Conservation (phyloP, 768 basidiomycete species). For the Pisolithus marmoratus region DNA sequence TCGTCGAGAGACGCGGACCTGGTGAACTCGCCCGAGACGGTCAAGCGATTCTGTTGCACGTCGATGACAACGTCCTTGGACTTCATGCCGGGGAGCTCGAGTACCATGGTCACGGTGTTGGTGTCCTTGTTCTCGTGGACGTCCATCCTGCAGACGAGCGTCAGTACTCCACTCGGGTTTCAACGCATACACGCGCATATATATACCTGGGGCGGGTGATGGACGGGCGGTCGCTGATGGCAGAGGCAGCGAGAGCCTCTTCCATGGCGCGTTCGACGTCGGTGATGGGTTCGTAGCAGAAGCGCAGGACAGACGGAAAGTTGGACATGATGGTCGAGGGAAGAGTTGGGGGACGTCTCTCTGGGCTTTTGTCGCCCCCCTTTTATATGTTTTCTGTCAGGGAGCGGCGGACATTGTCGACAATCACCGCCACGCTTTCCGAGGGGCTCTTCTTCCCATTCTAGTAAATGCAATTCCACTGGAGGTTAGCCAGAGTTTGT, state of each 20-base stretch:
- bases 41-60: slow-evolving; percentile 43
- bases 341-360: too few relatives aligned
- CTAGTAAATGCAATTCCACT: too few relatives aligned
- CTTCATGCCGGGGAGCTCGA: slow-evolving; percentile 53
- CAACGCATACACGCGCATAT: background rate
- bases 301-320: slow-evolving; percentile 22
- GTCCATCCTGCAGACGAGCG: slow-evolving; percentile 40
- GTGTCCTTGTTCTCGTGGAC: slow-evolving; percentile 43
- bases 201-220: slow-evolving; percentile 30
- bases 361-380: too few relatives aligned
- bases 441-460: too few relatives aligned
- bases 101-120: slow-evolving; percentile 47
- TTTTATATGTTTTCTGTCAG: too few relatives aligned
- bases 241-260: slow-evolving; percentile 27
- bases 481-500: too few relatives aligned
- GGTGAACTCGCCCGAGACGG: slow-evolving; percentile 44
- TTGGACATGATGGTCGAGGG: background rate
- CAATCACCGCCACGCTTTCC: too few relatives aligned
- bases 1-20: slow-evolving; percentile 29
- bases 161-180: background rate
- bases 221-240: slow-evolving; percentile 4
- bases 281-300: slow-evolving; percentile 35
- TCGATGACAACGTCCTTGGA: slow-evolving; percentile 50
- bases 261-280: slow-evolving; percentile 43
- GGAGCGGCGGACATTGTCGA: too few relatives aligned